Evolutionary conservation across 768 basidiomycete genomes (phyloP).

Genomic region (Lactifluus pinguis): DNA sequence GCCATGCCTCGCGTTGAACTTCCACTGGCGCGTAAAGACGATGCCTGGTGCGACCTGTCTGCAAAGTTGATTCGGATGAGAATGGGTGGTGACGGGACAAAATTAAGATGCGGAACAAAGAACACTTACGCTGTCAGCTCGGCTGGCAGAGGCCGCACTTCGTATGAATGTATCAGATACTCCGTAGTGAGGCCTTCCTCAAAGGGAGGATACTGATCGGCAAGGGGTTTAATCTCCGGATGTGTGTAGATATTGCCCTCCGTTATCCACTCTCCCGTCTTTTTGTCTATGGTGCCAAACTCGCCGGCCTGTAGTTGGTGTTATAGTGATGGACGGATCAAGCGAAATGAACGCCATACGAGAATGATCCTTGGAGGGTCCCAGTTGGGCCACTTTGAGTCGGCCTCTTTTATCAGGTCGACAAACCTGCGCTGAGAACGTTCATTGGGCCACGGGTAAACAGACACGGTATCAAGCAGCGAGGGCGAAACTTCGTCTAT

Average conservation of each 20-base stretch:
- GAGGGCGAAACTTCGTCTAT: too few species aligned
- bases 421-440: slow-evolving; percentile 10
- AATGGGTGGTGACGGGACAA: background rate
- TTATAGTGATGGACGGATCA: background rate
- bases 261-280: background rate
- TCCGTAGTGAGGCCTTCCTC: too few species aligned
- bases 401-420: slow-evolving; percentile 1
- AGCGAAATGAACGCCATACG: background rate
- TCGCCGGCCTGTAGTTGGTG: slow-evolving; percentile 1
- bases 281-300: background rate
- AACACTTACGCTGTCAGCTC: background rate
- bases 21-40: background rate
- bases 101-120: too few species aligned
- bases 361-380: background rate
- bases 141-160: background rate
- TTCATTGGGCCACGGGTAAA: background rate
- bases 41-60: background rate
- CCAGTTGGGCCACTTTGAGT: slow-evolving; percentile 7
- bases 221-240: background rate
- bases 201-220: background rate
- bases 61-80: background rate
- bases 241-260: slow-evolving; percentile 12
- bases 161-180: slow-evolving; percentile 5
- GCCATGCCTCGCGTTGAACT: slow-evolving; percentile 3
- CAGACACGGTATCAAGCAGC: too few species aligned